A percentile compares a stretch with the other conserved stretches of the same genome.
phyloP scores from a whole-genome alignment of 2,329 filamentous ascomycete genomes.

The Diaporthe sp. region DNA sequence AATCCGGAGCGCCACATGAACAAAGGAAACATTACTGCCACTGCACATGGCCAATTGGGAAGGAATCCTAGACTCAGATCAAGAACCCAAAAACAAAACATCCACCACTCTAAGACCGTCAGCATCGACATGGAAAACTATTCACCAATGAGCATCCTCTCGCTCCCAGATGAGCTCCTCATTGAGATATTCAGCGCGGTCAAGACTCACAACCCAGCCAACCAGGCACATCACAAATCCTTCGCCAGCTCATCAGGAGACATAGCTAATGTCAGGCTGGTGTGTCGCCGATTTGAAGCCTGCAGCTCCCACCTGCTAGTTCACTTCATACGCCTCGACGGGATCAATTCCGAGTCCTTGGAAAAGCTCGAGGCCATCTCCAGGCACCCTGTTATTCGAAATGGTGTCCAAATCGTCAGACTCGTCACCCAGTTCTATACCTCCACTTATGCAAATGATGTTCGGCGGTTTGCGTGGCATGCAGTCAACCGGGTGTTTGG shows the following conservation, averaged over 20 bases:
- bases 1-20: not conserved
- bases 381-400: conserved; percentile 27
- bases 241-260: conserved; percentile 33
- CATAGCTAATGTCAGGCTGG: conserved; percentile 34
- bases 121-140: not conserved
- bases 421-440: conserved; percentile 25
- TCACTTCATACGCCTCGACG: conserved; percentile 26
- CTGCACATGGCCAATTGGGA: not conserved
- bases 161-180: conserved; percentile 37
- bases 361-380: conserved; percentile 38
- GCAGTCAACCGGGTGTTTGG: conserved; percentile 18
- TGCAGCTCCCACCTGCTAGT: conserved; percentile 39
- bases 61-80: not conserved
- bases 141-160: conserved; percentile 5
- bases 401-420: conserved; percentile 19
- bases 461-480: conserved; percentile 26
- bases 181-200: conserved; percentile 33
- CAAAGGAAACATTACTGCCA: not conserved
- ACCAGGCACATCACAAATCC: not conserved
- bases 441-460: conserved; percentile 5
- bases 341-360: conserved; percentile 17
- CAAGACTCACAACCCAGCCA: conserved; percentile 28
- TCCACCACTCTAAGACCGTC: not conserved
- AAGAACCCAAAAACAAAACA: not conserved
- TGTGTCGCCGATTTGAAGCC: conserved; percentile 32